These are phyloP conservation scores for Talaromyces funiculosus DNA, from an alignment of 2,329 filamentous ascomycete genomes.

Conservation along the genomic window DNA sequence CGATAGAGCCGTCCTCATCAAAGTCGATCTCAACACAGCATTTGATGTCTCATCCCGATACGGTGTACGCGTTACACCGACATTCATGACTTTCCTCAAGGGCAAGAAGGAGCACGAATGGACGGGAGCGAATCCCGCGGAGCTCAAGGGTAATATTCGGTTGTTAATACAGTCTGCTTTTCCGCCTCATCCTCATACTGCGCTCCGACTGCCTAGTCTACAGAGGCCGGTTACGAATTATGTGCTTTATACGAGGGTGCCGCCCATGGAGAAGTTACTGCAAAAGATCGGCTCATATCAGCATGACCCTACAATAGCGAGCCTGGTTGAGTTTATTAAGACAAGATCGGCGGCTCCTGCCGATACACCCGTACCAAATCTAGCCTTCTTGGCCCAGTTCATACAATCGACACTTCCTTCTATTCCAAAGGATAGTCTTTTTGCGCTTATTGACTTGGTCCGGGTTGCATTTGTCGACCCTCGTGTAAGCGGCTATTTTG, in stretches of 20 bases:
- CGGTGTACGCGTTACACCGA: constrained; percentile 70
- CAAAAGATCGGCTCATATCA: constrained; percentile 66
- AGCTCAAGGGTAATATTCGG: constrained; percentile 65
- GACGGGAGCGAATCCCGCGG: constrained; percentile 66
- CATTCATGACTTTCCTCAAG: constrained; percentile 77
- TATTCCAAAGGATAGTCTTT: constrained; percentile 62
- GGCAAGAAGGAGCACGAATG: constrained; percentile 73
- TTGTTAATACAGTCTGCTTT: constrained; percentile 69
- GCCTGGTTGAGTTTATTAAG: constrained; percentile 67
- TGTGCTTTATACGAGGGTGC: constrained; percentile 71
- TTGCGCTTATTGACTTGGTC: constrained; percentile 80
- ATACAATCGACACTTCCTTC: constrained; percentile 51
- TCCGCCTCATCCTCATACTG: constrained; percentile 69
- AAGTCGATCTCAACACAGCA: constrained; percentile 69
- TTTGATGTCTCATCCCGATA: constrained; percentile 61
- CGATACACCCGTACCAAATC: constrained; percentile 64
- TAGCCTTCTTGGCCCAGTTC: constrained; percentile 59
- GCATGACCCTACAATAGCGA: constrained; percentile 55
- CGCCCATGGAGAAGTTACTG: constrained; percentile 75
- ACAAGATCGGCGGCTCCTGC: constrained; percentile 53
- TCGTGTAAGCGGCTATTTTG: constrained; percentile 74
- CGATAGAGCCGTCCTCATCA: constrained; percentile 66
- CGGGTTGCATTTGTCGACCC: constrained; percentile 71
- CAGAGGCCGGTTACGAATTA: constrained; percentile 58
- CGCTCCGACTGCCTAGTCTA: constrained; percentile 65